Conservation (phyloP, 257 asterid genomes). For the Ajuga chamaepitys region DNA sequence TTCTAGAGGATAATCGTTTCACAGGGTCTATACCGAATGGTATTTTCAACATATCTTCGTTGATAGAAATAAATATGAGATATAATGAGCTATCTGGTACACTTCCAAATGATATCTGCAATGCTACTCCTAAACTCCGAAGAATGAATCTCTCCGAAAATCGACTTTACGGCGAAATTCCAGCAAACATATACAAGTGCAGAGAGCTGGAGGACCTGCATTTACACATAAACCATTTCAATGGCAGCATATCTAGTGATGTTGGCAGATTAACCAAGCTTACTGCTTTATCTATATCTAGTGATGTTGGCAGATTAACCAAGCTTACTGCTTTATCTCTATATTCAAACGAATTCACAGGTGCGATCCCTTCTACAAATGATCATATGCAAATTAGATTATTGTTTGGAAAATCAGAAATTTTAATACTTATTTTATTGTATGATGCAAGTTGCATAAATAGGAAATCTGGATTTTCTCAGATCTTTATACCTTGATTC, state of each 20-base stretch:
- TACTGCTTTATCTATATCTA: not conserved
- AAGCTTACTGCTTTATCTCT: not conserved
- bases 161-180: not conserved
- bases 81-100: not conserved
- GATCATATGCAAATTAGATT: too few species aligned
- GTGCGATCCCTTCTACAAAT: too few species aligned
- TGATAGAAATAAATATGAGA: not conserved
- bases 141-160: not conserved
- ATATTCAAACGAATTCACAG: too few species aligned
- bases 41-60: not conserved
- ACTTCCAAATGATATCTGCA: not conserved
- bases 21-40: not conserved
- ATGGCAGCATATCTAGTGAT: not conserved
- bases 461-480: too few species aligned
- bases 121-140: not conserved
- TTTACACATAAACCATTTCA: not conserved
- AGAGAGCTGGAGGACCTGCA: not conserved
- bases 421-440: too few species aligned
- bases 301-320: not conserved
- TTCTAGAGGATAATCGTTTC: not conserved
- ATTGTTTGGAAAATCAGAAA: too few species aligned
- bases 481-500: too few species aligned
- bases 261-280: not conserved
- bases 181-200: not conserved
- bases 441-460: too few species aligned